Percentiles rank a stretch among this genome's conserved stretches.
These are phyloP conservation scores for Peronospora tabacina DNA, from an alignment of 352 stramenopile species.

Conservation along the genomic window DNA sequence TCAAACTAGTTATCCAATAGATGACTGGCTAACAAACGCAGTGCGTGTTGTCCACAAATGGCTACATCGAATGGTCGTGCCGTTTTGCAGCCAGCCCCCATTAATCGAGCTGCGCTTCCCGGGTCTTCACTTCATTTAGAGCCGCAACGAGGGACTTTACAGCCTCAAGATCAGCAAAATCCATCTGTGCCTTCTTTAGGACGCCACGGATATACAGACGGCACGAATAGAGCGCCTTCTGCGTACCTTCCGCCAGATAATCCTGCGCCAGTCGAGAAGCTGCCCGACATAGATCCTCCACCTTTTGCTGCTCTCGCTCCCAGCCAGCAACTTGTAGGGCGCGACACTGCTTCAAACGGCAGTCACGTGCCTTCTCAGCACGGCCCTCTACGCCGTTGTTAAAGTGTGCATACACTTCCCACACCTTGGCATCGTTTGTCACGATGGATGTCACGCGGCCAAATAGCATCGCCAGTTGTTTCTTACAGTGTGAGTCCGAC, in stretches of 20 bases:
- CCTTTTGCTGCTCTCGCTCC: conserved; percentile 49
- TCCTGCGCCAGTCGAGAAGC: conserved; percentile 49
- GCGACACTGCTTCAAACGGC: conserved; percentile 69
- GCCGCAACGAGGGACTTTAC: conserved; percentile 39
- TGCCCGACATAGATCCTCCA: conserved; percentile 52
- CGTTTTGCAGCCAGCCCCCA: no score
- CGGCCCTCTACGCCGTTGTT: conserved; percentile 55
- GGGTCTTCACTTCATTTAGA: conserved; percentile 45
- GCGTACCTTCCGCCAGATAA: conserved; percentile 63
- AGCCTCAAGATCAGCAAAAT: conserved; percentile 47
- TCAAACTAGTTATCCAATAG: conserved; percentile 3
- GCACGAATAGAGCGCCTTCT: conserved; percentile 72
- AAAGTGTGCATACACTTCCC: conserved; percentile 78
- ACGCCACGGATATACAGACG: conserved; percentile 68
- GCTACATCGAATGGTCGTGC: conserved; percentile 3
- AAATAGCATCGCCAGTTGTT: conserved; percentile 70
- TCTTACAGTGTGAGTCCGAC: conserved; percentile 60
- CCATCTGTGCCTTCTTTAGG: conserved; percentile 68
- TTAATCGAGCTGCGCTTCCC: conserved; percentile 50
- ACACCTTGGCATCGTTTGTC: conserved; percentile 73
- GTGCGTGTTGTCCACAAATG: no score
- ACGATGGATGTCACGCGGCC: conserved; percentile 68
- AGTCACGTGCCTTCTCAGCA: conserved; percentile 66
- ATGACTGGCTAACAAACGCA: conserved; percentile 8
- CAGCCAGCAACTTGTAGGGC: conserved; percentile 60